Evolutionary conservation across 1,139 yeast species (phyloP), one percentile per base, ranked within the genome.

Genomic region (Pichia sp.): DNA sequence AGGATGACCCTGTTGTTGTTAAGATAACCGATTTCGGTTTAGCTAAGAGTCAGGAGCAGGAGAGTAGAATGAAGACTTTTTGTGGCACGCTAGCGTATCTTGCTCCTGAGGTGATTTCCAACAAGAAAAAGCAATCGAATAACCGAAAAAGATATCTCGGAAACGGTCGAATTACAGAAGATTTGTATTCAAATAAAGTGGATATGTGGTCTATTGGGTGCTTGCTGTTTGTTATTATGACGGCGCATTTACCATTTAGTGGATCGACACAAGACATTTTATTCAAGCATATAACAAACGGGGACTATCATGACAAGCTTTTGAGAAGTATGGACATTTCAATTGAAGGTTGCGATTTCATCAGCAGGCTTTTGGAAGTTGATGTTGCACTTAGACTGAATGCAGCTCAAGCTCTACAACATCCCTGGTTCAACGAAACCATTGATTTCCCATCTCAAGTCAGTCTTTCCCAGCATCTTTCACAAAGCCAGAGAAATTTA

Each of bases 131-230:
- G 65, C 58, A 67, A 59, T 53, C 64, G 54, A 45, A 69, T 32
- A 51, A 61, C 44, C 62, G 57, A 48, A 62, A 62, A 51, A 50
- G 71, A 49, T 67, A 67, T 49, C 49, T 67, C 16, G 70, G 70
- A 11, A 67, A 67, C 51, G 70, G 70, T 7, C 61, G 63, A 45
- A 62, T 61, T 13, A 54, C 66, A 51, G 67, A 72, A 70, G 67
- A 67, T 56, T 77, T 85, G 54, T 93, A 93, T 66, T 89, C 96
- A 5, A 85, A 87, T 47, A 77, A 88, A 57, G 98, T 92, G 5
- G 99, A 93, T 69, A 88, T 93, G 76, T 93, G 99, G 99, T 89
- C 97, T 4, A 76, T 90, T 57, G 97, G 98, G 0, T 93, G 99
- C 69, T 73, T 93, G 40, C 86, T 90, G 0, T 93, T 90, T 70